Base-by-base conservation (phyloP, 2,329 filamentous ascomycete genomes). In the Penicillium sp. region DNA sequence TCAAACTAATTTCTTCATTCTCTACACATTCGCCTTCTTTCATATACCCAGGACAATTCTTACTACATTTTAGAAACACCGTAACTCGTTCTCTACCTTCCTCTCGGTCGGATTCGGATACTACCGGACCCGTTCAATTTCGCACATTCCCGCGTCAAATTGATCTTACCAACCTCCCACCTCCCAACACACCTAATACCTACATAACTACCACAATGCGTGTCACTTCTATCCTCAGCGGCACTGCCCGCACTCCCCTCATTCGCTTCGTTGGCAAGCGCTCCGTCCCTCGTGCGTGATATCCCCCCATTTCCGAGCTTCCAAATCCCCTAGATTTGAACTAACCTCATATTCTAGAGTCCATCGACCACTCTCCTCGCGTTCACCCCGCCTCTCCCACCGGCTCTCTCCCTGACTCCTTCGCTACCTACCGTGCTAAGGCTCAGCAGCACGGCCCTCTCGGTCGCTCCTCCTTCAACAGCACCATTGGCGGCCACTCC, bases 361-460 rank as follows among this genome's bases (percentile, higher is more conserved):
- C 75, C 31, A 63, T 79, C 53, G 77, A 80, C 64, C 83, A 86
- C 79, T 79, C 83, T 59, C 84, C 83, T 62, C 79, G 83, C 61
- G 77, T 78, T 60, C 85, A 85, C 75, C 85, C 83, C 49, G 84
- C 81, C 59, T 83, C 82, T 57, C 84, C 82, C 60, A 77, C 79
- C 39, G 70, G 79, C 55, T 70, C 75, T 59, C 82, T 87, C 13
- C 85, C 85, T 25, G 81, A 85, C 66, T 86, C 83, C 21, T 87
- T 87, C 73, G 83, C 83, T 57, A 74, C 78, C 65, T 87, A 88
- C 78, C 80, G 86, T 62, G 76, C 82, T 66, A 83, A 86, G 76
- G 85, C 84, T 49, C 83, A 85, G 70, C 84, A 87, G 70, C 85
- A 88, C 73, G 85, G 85, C 54, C 85, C 85, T n/a, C 78, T 87